Conservation (phyloP, 495 filamentous ascomycete species). For the Penicillium roqueforti region DNA sequence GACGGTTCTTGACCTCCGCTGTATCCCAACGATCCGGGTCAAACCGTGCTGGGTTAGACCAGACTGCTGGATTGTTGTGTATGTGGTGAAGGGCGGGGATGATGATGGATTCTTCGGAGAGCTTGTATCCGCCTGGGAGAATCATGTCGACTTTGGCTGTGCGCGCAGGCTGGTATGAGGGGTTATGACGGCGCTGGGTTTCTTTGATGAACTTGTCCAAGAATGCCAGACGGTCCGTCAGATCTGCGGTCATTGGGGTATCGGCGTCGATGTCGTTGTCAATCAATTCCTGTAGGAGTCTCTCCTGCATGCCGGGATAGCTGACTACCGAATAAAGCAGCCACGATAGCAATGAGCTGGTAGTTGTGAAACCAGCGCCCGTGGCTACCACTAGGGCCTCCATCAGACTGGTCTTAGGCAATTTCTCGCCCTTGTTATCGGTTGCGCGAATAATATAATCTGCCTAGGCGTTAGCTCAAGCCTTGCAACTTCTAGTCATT, state of each 20-base stretch:
- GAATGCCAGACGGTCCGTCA: conserved; percentile 37
- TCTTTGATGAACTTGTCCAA: conserved; percentile 58
- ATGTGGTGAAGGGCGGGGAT: conserved; percentile 49
- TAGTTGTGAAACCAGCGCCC: conserved; percentile 55
- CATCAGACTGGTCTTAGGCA: conserved; percentile 38
- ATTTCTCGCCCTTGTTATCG: conserved; percentile 50
- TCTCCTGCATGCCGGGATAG: conserved; percentile 49
- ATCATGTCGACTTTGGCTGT: conserved; percentile 48
- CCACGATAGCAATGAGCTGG: conserved; percentile 50
- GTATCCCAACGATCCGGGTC: conserved; percentile 54
- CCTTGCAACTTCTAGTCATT: not conserved
- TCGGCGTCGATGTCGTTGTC: conserved; percentile 41
- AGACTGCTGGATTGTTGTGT: conserved; percentile 49
- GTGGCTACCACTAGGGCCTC: conserved; percentile 32
- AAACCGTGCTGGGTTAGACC: conserved; percentile 50
- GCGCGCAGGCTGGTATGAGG: conserved; percentile 52
- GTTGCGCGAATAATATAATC: conserved; percentile 47
- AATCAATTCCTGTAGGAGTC: conserved; percentile 50
- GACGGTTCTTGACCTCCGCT: conserved; percentile 41
- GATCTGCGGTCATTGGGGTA: conserved; percentile 37
- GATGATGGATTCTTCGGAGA: conserved; percentile 46
- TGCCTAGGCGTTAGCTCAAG: not conserved
- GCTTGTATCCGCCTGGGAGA: conserved; percentile 51
- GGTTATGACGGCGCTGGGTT: conserved; percentile 51
- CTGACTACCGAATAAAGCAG: conserved; percentile 45